These are phyloP conservation scores for Acrodontium crateriforme DNA, from an alignment of 2,329 filamentous ascomycete genomes.

Conservation along the genomic window DNA sequence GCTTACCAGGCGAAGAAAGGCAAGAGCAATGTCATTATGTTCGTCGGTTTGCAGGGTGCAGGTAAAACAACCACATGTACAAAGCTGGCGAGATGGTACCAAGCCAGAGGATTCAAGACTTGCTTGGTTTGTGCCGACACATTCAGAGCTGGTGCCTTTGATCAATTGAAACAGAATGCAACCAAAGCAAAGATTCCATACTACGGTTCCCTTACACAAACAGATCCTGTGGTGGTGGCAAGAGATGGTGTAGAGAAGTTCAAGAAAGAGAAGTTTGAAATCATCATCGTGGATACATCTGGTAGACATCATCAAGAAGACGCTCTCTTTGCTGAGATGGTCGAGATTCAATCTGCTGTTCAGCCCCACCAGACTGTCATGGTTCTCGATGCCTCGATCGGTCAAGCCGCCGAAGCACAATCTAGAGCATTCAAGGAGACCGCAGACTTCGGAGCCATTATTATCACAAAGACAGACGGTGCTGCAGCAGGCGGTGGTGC, in stretches of 20 bases:
- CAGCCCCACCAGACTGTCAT: conserved; percentile 94
- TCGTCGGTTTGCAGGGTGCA: conserved; percentile 92
- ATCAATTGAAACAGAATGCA: conserved; percentile 96
- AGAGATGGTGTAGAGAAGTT: conserved; percentile 96
- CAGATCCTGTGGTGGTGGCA: conserved; percentile 84
- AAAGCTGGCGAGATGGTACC: conserved; percentile 89
- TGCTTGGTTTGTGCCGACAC: conserved; percentile 96
- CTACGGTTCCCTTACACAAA: conserved; percentile 92
- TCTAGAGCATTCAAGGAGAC: conserved; percentile 95
- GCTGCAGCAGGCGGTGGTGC: conserved; percentile 91
- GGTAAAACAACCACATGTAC: conserved; percentile 98
- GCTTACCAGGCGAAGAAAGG: conserved; percentile 96
- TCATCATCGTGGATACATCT: conserved; percentile 97
- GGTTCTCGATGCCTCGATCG: conserved; percentile 92
- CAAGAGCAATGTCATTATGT: conserved; percentile 96
- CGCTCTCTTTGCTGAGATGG: conserved; percentile 93
- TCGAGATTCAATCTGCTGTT: conserved; percentile 85
- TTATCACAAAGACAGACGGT: conserved; percentile 97
- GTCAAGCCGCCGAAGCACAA: conserved; percentile 88
- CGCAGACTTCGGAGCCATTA: conserved; percentile 93
- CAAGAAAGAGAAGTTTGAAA: conserved; percentile 95
- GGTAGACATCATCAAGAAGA: conserved; percentile 90
- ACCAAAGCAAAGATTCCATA: conserved; percentile 99
- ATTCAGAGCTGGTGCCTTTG: conserved; percentile 94
- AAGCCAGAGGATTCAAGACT: conserved; percentile 80